Conservation (phyloP, 805 yeast genomes). For the Metschnikowia henanensis region DNA sequence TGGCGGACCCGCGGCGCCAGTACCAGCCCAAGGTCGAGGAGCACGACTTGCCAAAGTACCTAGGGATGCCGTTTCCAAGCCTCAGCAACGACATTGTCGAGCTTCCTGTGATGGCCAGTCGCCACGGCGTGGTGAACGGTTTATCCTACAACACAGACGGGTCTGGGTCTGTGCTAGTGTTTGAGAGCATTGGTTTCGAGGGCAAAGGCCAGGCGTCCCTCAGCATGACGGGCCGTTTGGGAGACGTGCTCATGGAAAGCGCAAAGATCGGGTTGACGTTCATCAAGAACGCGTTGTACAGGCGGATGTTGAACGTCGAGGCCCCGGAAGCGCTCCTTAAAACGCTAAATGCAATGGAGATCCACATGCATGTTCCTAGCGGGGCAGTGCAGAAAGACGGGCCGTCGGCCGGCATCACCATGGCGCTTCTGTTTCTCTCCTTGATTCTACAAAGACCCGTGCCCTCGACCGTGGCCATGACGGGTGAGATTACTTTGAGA, state of each 20-base stretch:
- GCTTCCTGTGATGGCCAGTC: constrained; percentile 47
- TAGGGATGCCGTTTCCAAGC: constrained; percentile 62
- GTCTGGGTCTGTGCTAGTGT: constrained; percentile 74
- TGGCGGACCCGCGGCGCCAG: constrained; percentile 14
- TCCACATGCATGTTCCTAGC: constrained; percentile 53
- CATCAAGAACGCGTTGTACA: constrained; percentile 56
- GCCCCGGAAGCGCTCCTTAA: constrained; percentile 35
- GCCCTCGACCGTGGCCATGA: constrained; percentile 65
- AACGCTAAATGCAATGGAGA: constrained; percentile 53
- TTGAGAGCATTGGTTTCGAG: constrained; percentile 75
- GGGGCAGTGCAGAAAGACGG: constrained; percentile 50
- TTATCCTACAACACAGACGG: constrained; percentile 87
- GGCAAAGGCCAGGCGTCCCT: constrained; percentile 36
- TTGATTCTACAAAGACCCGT: constrained; percentile 44
- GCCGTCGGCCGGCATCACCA: constrained; percentile 52
- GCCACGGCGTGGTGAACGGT: constrained; percentile 81
- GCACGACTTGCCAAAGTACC: constrained; percentile 61
- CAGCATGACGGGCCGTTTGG: constrained; percentile 77
- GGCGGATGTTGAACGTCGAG: constrained; percentile 31
- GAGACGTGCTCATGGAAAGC: constrained; percentile 78
- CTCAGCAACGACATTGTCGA: constrained; percentile 33
- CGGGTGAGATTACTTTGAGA: constrained; percentile 80
- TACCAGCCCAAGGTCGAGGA: constrained; percentile 46
- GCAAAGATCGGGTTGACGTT: constrained; percentile 77
- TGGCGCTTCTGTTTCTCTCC: constrained; percentile 48